Evolutionary conservation across 2,329 filamentous ascomycete genomes (phyloP).

Genomic region (Didymella glomerata): DNA sequence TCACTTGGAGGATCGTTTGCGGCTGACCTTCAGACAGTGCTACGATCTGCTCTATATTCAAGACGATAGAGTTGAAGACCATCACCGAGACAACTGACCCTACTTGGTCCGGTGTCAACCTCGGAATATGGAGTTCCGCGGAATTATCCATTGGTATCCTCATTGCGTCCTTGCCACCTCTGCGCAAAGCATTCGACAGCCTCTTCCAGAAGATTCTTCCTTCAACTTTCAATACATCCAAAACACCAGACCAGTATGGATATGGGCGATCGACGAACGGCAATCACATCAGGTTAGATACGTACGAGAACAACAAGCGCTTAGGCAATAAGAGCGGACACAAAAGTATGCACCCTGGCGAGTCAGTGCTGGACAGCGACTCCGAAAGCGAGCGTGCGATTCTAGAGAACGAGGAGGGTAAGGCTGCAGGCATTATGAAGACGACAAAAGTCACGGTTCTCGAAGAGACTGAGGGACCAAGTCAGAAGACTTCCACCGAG

Average conservation of each 20-base stretch:
- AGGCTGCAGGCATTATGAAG: constrained; percentile 34
- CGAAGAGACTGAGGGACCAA: constrained; percentile 17
- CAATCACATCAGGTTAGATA: constrained; percentile 24
- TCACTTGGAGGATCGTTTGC: background rate
- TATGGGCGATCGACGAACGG: constrained; percentile 24
- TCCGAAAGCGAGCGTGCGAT: constrained; percentile 41
- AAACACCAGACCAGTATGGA: constrained; percentile 20
- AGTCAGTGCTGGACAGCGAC: constrained; percentile 36
- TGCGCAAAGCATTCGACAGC: constrained; percentile 38
- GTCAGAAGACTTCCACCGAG: constrained; percentile 8
- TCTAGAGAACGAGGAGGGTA: constrained; percentile 32
- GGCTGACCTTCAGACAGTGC: constrained; percentile 22
- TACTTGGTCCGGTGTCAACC: constrained; percentile 37
- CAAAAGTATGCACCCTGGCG: constrained; percentile 23
- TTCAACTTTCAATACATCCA: constrained; percentile 18
- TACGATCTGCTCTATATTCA: constrained; percentile 42
- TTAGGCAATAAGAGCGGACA: background rate
- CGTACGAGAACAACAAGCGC: constrained; percentile 21
- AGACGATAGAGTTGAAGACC: constrained; percentile 35
- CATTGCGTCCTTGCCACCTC: constrained; percentile 35
- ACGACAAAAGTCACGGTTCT: constrained; percentile 35
- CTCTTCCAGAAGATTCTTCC: constrained; percentile 32
- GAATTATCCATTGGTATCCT: constrained; percentile 36
- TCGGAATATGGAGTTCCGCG: constrained; percentile 38
- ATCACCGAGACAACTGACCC: constrained; percentile 35